A percentile compares a stretch with the other conserved stretches of the same genome.
Evolutionary conservation across 805 yeast species (phyloP).

Genomic region (Yamadazyma philogaea): DNA sequence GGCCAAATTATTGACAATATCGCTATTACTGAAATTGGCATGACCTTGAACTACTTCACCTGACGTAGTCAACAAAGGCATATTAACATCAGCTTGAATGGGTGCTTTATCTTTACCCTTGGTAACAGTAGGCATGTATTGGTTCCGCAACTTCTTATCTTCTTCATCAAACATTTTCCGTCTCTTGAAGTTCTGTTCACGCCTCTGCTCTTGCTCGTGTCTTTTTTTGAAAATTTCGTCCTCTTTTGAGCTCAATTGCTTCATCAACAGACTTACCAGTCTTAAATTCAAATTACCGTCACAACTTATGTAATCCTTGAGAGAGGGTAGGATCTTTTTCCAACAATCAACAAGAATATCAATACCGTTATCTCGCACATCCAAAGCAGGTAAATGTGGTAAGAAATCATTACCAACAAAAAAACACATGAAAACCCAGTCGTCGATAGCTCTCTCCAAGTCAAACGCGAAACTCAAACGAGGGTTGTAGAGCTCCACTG

Average conservation of each 20-base stretch:
- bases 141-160: constrained; percentile 42
- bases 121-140: constrained; percentile 50
- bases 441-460: constrained; percentile 93
- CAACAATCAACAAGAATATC: constrained; percentile 78
- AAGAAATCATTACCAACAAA: constrained; percentile 98
- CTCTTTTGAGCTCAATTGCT: constrained; percentile 67
- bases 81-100: constrained; percentile 58
- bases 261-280: constrained; percentile 71
- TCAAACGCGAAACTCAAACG: constrained; percentile 73
- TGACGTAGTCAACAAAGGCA: constrained; percentile 73
- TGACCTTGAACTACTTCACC: constrained; percentile 69
- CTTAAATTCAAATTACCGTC: constrained; percentile 80
- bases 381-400: constrained; percentile 92
- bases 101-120: constrained; percentile 80
- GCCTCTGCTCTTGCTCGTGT: constrained; percentile 65
- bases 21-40: constrained; percentile 64
- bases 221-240: constrained; percentile 70
- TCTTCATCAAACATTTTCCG: constrained; percentile 49
- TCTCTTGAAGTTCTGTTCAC: constrained; percentile 62
- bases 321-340: constrained; percentile 66
- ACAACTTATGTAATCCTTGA: constrained; percentile 79
- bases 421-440: constrained; percentile 98
- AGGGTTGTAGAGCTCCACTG: constrained; percentile 73
- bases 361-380: constrained; percentile 92
- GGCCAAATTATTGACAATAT: constrained; percentile 61